Percentiles rank a stretch among this genome's conserved stretches.
Evolutionary conservation across 2,329 filamentous ascomycete genomes (phyloP).

Genomic region (Ophiostoma sp.): DNA sequence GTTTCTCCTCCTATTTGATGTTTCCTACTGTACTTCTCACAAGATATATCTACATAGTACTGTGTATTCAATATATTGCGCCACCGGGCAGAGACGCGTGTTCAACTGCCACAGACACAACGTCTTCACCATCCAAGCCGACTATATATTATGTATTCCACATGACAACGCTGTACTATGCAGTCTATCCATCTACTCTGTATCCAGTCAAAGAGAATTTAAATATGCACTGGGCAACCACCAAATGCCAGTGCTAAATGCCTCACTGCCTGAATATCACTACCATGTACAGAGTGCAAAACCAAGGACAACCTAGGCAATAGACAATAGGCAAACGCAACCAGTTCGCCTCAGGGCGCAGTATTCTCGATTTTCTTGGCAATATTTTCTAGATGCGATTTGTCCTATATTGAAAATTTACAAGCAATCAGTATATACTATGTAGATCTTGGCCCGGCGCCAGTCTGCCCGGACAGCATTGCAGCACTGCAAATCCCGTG

Average conservation of each 20-base stretch:
- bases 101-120: neutral
- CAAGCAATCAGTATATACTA: neutral
- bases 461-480: neutral
- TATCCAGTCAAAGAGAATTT: neutral
- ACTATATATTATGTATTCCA: neutral
- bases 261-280: neutral
- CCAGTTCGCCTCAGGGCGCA: neutral
- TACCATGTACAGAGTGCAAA: neutral
- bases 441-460: neutral
- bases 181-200: too few relatives aligned
- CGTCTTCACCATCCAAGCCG: neutral
- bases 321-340: neutral
- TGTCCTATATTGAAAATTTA: neutral
- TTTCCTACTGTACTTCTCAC: too few relatives aligned
- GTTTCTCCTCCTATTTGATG: too few relatives aligned
- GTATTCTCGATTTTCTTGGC: neutral
- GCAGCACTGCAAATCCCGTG: neutral
- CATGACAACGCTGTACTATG: neutral
- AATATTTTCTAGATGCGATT: neutral
- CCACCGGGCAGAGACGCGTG: neutral
- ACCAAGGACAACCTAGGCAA: neutral
- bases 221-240: neutral
- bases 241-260: neutral
- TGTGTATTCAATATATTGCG: neutral
- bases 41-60: too few relatives aligned